These are phyloP conservation scores for Fomitiporia mediterranea DNA, from an alignment of 1,284 basidiomycete genomes.

Conservation along the genomic window DNA sequence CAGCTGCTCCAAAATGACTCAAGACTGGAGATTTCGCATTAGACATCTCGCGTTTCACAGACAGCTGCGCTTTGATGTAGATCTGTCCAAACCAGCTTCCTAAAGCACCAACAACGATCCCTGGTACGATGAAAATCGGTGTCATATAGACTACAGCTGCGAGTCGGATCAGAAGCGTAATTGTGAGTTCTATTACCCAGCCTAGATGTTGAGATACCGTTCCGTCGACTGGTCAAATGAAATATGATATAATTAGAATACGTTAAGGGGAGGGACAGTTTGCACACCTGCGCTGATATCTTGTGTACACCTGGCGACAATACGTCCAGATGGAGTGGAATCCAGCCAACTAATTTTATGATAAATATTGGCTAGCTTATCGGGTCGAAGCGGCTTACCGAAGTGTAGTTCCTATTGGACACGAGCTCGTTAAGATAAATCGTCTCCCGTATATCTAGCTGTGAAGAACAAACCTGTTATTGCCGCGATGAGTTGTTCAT, in stretches of 20 bases:
- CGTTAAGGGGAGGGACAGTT: too few species aligned
- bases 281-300: conserved; percentile 42
- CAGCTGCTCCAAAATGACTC: conserved; percentile 65
- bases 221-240: conserved; percentile 30
- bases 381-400: conserved; percentile 33
- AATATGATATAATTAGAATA: conserved; percentile 27
- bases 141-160: conserved; percentile 44
- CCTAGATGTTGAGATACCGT: conserved; percentile 27
- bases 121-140: conserved; percentile 39
- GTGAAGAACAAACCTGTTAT: conserved; percentile 41
- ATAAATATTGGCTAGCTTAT: background rate
- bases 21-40: conserved; percentile 65
- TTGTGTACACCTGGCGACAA: conserved; percentile 55
- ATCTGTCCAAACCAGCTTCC: conserved; percentile 43
- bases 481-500: conserved; percentile 49
- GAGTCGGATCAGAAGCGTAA: conserved; percentile 38
- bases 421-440: background rate
- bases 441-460: background rate
- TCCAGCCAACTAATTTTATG: conserved; percentile 43
- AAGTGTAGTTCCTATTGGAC: conserved; percentile 38
- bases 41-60: conserved; percentile 73
- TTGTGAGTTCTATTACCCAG: conserved; percentile 28
- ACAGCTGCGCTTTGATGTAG: conserved; percentile 67
- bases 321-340: conserved; percentile 52
- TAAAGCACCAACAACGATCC: conserved; percentile 36